These are phyloP conservation scores for Echinosophora koreensis DNA, from an alignment of 306 rosid genomes.

Conservation along the genomic window DNA sequence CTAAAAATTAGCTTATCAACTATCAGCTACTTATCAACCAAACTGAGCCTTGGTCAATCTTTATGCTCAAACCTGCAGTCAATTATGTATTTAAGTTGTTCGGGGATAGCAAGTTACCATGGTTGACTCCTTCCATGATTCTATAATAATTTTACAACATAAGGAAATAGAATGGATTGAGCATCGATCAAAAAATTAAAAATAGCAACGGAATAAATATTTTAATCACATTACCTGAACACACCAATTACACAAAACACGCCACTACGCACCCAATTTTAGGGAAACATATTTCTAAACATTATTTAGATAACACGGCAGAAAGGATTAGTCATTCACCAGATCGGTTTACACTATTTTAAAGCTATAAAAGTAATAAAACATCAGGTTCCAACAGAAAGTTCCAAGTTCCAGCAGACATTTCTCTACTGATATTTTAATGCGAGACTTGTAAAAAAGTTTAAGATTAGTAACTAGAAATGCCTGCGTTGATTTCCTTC, in stretches of 20 bases:
- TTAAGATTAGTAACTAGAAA: slow-evolving; percentile 24
- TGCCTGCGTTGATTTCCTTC: slow-evolving; percentile 20
- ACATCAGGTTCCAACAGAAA: slow-evolving; percentile 32
- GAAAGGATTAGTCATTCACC: slow-evolving; percentile 33
- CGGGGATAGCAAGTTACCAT: neutral
- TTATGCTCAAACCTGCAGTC: neutral
- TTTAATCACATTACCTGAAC: neutral
- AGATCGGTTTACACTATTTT: neutral
- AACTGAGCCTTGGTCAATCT: neutral
- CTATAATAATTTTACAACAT: neutral
- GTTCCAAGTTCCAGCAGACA: slow-evolving; percentile 27
- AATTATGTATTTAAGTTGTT: neutral
- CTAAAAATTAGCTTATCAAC: too few relatives aligned
- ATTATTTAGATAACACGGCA: slow-evolving; percentile 25
- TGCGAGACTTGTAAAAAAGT: neutral
- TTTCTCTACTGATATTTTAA: slow-evolving; percentile 21
- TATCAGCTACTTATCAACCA: too few relatives aligned
- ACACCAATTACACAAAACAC: neutral
- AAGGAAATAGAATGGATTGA: neutral
- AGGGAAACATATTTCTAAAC: slow-evolving; percentile 9
- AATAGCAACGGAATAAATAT: neutral
- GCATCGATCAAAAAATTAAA: slow-evolving; percentile 22
- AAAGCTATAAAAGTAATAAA: neutral
- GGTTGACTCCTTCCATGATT: neutral
- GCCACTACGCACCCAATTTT: neutral